phyloP scores from a whole-genome alignment of 1,284 basidiomycete species.

The Cystobasidium pallidum region DNA sequence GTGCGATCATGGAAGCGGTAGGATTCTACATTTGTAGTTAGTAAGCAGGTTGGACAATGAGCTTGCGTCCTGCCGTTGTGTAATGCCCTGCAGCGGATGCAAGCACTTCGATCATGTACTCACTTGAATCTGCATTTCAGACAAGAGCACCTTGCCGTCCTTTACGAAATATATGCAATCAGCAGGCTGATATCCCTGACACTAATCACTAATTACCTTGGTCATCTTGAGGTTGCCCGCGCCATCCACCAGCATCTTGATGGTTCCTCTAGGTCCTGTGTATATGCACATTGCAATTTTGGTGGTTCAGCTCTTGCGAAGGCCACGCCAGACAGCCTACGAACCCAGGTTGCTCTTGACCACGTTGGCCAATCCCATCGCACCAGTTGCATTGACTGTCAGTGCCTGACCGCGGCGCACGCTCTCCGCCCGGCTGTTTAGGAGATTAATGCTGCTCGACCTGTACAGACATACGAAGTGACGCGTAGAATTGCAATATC shows the following conservation, averaged over 20 bases:
- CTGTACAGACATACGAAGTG: constrained; percentile 17
- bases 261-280: constrained; percentile 86
- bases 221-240: constrained; percentile 99
- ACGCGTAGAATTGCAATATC: constrained; percentile 11
- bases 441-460: constrained; percentile 42
- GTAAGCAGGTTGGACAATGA: not conserved
- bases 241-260: constrained; percentile 99
- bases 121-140: constrained; percentile 98
- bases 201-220: constrained; percentile 63
- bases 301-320: constrained; percentile 41
- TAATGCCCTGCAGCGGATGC: not conserved
- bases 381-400: constrained; percentile 89
- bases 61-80: constrained; percentile 30
- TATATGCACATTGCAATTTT: constrained; percentile 9
- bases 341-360: constrained; percentile 94
- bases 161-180: constrained; percentile 45
- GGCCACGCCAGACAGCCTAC: constrained; percentile 49
- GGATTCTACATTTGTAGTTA: constrained; percentile 67
- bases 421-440: constrained; percentile 71
- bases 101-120: constrained; percentile 44
- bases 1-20: constrained; percentile 98
- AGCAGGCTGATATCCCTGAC: not conserved
- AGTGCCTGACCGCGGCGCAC: constrained; percentile 88
- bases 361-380: constrained; percentile 95
- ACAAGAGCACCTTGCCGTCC: constrained; percentile 96